Evolutionary conservation across 352 stramenopile genomes (phyloP).

Genomic region (Phytophthora melonis): DNA sequence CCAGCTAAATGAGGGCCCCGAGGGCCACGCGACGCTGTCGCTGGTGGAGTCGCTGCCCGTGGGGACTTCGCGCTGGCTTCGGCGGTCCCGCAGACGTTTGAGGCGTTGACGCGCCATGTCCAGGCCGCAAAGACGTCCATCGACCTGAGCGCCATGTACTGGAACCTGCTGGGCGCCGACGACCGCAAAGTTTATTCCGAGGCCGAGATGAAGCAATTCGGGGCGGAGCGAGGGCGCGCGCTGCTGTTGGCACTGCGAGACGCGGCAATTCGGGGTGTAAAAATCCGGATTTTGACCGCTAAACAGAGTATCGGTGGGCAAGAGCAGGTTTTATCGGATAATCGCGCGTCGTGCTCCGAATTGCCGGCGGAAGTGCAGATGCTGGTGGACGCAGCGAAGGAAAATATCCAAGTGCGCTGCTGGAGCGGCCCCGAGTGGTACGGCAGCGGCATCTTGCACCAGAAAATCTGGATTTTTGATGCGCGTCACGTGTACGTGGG

Average conservation of each 20-base stretch:
- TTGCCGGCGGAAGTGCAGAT: slow-evolving; percentile 70
- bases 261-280: slow-evolving; percentile 59
- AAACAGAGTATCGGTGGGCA: slow-evolving; percentile 13
- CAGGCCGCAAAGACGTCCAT: slow-evolving; percentile 54
- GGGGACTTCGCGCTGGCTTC: slow-evolving; percentile 61
- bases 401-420: slow-evolving; percentile 56
- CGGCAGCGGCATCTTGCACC: slow-evolving; percentile 81
- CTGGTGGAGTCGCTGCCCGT: slow-evolving; percentile 79
- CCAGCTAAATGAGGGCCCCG: background rate
- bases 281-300: slow-evolving; percentile 64
- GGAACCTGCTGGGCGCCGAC: slow-evolving; percentile 72
- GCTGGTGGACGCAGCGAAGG: slow-evolving; percentile 41
- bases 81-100: slow-evolving; percentile 51
- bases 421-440: slow-evolving; percentile 82
- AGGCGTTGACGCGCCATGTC: slow-evolving; percentile 56
- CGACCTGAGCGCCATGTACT: slow-evolving; percentile 89
- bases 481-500: slow-evolving; percentile 71
- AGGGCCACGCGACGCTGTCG: slow-evolving; percentile 35
- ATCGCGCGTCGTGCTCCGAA: background rate
- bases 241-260: slow-evolving; percentile 64
- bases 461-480: slow-evolving; percentile 88
- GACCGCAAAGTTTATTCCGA: slow-evolving; percentile 64
- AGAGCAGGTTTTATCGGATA: background rate
- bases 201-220: slow-evolving; percentile 67
- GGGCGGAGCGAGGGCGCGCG: slow-evolving; percentile 58